A percentile compares a stretch with the other conserved stretches of the same genome.
Conservation (phyloP, 2,329 filamentous ascomycete species). For the Pseudogymnoascus sp. region DNA sequence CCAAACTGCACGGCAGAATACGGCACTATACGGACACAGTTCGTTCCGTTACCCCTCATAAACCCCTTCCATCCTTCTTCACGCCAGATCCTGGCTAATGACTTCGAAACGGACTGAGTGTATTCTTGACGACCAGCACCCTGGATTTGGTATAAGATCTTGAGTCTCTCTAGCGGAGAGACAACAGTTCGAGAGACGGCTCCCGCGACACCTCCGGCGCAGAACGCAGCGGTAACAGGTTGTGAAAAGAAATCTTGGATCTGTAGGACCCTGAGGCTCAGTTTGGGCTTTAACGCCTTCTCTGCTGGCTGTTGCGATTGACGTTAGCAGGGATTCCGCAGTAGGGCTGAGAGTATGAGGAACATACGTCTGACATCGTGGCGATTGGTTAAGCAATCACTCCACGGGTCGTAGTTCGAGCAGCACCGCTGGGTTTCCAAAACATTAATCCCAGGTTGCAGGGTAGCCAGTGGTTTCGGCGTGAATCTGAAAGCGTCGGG, state of each 20-base stretch:
- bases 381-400: conserved; percentile 4
- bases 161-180: conserved; percentile 87
- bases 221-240: conserved; percentile 82
- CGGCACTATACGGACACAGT: conserved; percentile 95
- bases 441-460: conserved; percentile 6
- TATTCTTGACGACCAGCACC: conserved; percentile 86
- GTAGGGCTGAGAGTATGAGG: background rate
- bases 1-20: conserved; percentile 98
- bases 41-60: conserved; percentile 96
- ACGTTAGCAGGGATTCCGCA: background rate
- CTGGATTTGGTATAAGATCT: conserved; percentile 97
- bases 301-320: conserved; percentile 18
- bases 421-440: conserved; percentile 2
- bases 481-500: background rate
- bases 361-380: conserved; percentile 2
- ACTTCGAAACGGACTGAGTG: conserved; percentile 82
- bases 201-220: conserved; percentile 86
- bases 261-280: conserved; percentile 25
- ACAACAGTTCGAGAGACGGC: conserved; percentile 97
- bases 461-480: background rate
- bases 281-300: conserved; percentile 23
- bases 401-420: conserved; percentile 1
- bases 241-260: conserved; percentile 54
- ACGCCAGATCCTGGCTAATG: conserved; percentile 86
- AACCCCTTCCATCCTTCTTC: conserved; percentile 97